These are phyloP conservation scores for Annona cherimola DNA, from an alignment of 164 flowering plant species.

Conservation along the genomic window DNA sequence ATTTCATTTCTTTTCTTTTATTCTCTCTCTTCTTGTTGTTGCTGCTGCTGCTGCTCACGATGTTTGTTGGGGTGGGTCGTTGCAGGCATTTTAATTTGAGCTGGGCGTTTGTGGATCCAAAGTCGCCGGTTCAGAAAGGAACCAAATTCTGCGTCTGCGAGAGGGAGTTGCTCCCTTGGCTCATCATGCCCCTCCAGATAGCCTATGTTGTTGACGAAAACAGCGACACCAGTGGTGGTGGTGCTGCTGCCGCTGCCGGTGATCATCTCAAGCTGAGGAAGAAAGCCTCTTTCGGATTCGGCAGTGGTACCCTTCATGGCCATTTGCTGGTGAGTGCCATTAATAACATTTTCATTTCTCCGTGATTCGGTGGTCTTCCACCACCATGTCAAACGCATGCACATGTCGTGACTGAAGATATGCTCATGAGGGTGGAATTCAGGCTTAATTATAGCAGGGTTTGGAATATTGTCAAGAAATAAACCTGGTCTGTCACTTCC, in stretches of 20 bases:
- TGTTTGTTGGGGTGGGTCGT: background rate
- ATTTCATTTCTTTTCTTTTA: background rate
- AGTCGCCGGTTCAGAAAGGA: slow-evolving; percentile 53
- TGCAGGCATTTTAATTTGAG: slow-evolving; percentile 72
- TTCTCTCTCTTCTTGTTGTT: background rate
- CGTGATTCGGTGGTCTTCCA: background rate
- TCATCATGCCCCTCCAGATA: slow-evolving; percentile 81
- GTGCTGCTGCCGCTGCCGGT: background rate
- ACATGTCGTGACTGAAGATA: background rate
- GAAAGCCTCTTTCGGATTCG: slow-evolving; percentile 56
- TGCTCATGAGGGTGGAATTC: background rate
- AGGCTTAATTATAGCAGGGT: background rate
- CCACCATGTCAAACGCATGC: background rate
- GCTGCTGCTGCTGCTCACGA: background rate
- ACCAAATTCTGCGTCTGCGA: slow-evolving; percentile 73
- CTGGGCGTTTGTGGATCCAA: slow-evolving; percentile 89
- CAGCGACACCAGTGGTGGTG: slow-evolving; percentile 3
- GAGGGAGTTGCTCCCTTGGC: slow-evolving; percentile 75
- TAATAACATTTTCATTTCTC: background rate
- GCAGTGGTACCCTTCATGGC: slow-evolving; percentile 86
- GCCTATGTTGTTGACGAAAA: slow-evolving; percentile 54
- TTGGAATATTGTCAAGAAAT: too few relatives aligned
- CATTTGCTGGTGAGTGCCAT: slow-evolving; percentile 61
- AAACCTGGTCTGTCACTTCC: too few relatives aligned
- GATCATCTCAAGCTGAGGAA: slow-evolving; percentile 10